Conservation (phyloP, 768 basidiomycete genomes). For the Boletus rubropictus region DNA sequence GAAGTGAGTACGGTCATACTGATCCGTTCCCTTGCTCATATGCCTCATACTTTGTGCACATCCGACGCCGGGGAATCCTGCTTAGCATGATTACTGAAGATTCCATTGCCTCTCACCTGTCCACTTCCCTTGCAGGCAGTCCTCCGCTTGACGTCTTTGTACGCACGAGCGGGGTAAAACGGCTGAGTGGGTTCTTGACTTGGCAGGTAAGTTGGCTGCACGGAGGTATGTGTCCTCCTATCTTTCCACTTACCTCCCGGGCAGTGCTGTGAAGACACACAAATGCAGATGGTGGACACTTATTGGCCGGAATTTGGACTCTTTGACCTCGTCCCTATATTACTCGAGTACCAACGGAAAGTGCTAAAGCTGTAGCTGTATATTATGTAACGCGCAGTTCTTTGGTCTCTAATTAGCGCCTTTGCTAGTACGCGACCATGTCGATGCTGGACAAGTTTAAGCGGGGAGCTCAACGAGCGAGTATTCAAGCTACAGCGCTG, state of each 20-base stretch:
- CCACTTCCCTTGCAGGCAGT: slow-evolving; percentile 58
- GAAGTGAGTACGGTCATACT: slow-evolving; percentile 9
- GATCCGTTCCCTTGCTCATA: background rate
- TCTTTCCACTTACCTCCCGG: background rate
- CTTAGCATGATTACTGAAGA: slow-evolving; percentile 55
- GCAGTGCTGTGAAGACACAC: slow-evolving; percentile 77
- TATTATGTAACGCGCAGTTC: background rate
- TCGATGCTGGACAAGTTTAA: slow-evolving; percentile 77
- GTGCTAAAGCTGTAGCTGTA: slow-evolving; percentile 29
- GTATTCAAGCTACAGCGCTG: slow-evolving; percentile 74
- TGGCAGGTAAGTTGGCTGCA: slow-evolving; percentile 74
- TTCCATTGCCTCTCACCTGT: slow-evolving; percentile 60
- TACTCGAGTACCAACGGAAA: slow-evolving; percentile 84
- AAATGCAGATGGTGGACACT: slow-evolving; percentile 75
- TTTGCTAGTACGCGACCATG: slow-evolving; percentile 28
- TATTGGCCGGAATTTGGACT: slow-evolving; percentile 96
- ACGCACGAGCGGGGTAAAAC: slow-evolving; percentile 81
- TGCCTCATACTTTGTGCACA: background rate
- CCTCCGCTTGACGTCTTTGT: slow-evolving; percentile 87
- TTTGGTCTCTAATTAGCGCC: background rate
- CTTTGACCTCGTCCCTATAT: slow-evolving; percentile 77
- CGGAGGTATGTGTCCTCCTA: no score
- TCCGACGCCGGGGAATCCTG: background rate
- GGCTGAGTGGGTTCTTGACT: slow-evolving; percentile 65
- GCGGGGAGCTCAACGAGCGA: slow-evolving; percentile 75